Conservation (phyloP, 2,329 filamentous ascomycete species). For the Calonectria montana region DNA sequence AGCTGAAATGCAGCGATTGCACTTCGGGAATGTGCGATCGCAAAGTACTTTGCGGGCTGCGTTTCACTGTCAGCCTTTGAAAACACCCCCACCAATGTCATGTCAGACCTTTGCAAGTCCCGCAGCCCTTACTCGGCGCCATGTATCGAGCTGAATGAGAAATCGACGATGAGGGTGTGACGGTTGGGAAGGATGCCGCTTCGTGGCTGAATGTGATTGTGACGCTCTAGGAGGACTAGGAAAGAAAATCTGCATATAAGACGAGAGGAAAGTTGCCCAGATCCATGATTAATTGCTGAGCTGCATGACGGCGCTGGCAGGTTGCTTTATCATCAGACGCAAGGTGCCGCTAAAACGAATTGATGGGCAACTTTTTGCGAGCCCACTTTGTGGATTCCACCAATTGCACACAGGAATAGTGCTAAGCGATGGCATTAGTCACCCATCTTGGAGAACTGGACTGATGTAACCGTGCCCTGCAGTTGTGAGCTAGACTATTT, state of each 20-base stretch:
- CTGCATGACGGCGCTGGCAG: not conserved
- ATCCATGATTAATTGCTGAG: not conserved
- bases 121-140: conserved; percentile 26
- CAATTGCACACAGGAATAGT: not conserved
- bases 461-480: not conserved
- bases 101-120: conserved; percentile 26
- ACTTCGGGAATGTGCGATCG: conserved; percentile 26
- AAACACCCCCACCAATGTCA: not conserved
- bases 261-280: not conserved
- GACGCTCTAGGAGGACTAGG: not conserved
- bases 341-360: not conserved
- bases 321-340: not conserved
- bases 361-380: conserved; percentile 13
- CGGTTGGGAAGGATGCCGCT: not conserved
- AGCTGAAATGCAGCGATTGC: conserved; percentile 18
- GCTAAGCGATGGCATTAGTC: not conserved
- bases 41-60: conserved; percentile 35
- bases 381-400: not conserved
- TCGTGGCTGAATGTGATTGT: not conserved
- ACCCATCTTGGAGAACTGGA: not conserved
- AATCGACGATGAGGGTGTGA: not conserved
- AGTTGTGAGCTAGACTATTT: not conserved
- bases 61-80: conserved; percentile 3
- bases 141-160: not conserved
- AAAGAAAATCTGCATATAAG: not conserved